Conservation (phyloP, 257 asterid species). For the Solanum pinnatisectum region DNA sequence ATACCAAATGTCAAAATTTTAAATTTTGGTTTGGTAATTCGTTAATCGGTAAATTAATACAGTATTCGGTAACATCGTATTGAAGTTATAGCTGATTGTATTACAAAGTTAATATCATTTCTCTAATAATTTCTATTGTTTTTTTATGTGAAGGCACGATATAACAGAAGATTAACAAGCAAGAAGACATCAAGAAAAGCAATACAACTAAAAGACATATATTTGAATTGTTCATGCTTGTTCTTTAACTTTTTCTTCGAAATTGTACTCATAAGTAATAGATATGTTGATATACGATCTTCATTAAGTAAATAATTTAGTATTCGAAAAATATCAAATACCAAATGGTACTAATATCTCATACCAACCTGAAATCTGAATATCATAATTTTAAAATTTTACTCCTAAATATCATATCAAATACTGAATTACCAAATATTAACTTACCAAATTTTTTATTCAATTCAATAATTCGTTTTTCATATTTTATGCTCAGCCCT, state of each 20-base stretch:
- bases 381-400: too few relatives aligned
- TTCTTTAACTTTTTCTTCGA: background rate
- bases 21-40: too few relatives aligned
- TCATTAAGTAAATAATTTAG: background rate
- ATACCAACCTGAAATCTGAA: too few relatives aligned
- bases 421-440: background rate
- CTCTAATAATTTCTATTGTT: background rate
- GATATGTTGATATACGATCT: background rate
- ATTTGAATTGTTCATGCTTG: background rate
- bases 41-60: too few relatives aligned
- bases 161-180: background rate
- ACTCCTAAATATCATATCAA: background rate
- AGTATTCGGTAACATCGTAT: too few relatives aligned
- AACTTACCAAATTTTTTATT: too few relatives aligned
- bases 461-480: background rate
- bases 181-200: background rate
- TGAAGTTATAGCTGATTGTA: background rate
- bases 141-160: background rate
- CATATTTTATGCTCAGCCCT: background rate
- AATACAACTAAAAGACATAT: too few relatives aligned
- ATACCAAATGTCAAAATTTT: background rate
- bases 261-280: background rate
- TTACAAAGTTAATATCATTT: too few relatives aligned
- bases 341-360: background rate
- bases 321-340: background rate